Evolutionary conservation across 2,329 filamentous ascomycete genomes (phyloP), one percentile per base, ranked within the genome.

Genomic region (Ascochyta koolunga): DNA sequence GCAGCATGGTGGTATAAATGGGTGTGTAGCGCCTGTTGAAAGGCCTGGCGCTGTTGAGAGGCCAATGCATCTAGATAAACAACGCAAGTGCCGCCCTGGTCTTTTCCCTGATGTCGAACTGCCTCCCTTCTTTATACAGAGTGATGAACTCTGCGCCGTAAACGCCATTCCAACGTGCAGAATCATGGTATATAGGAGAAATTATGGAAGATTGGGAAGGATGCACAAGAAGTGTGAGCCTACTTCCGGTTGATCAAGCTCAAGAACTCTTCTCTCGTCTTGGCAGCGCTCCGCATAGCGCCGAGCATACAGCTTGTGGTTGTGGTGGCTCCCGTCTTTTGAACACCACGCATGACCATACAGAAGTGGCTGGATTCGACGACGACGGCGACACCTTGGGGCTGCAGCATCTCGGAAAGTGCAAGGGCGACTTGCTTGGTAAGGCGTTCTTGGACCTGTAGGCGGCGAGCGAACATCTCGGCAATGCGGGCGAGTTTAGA

Each of bases 271-370:
- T 96, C 96, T 66, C 95, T 83, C 10, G 93, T 97, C 82, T 96
- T 97, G 57, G 91, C 91, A 66, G 90, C 91, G 56, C 88, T 88
- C 71, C 96, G 88, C 82, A 99, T 96, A 68, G 92, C 93, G 33
- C 95, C 95, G n/a, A 98, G 84, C 78, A 99, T 96, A 74, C 93
- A 98, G 79, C 92, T 97, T 16, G 95, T 99, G 32, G 96, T 95
- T 6, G 95, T 98, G 16, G 85, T 89, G 44, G 90, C 88, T 35
- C 83, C 85, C 0, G 91, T 92, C 82, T 99, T 97, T 73, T 97
- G 86, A 9, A 99, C 93, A n/a, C 95, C 95, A 40, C 95, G 86
- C 93, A 97, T 98, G 15, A 96, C 92, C 93, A 98, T 99, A 81
- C 95, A 99, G 40, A 98, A 80, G 78, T 99, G 95, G 69, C 87